These are phyloP conservation scores for Leccinum fallax DNA, from an alignment of 1,284 basidiomycete genomes.

Conservation along the genomic window DNA sequence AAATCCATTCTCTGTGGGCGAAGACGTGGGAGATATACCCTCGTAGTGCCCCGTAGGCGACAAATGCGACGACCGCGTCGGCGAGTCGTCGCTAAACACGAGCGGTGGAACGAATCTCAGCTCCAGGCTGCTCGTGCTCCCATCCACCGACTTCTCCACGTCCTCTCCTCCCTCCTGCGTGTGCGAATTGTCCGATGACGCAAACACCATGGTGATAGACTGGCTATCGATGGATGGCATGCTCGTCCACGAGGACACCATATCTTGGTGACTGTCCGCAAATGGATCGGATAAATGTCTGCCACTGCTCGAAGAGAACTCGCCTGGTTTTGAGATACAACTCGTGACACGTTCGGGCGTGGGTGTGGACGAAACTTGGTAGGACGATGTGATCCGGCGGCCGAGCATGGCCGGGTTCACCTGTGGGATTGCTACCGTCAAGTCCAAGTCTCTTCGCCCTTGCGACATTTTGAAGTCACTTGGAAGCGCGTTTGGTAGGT, in stretches of 20 bases:
- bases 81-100: background rate
- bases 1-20: background rate
- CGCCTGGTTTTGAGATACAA: constrained; percentile 3
- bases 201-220: background rate
- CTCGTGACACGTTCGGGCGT: background rate
- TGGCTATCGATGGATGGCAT: constrained; percentile 10
- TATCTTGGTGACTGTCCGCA: constrained; percentile 8
- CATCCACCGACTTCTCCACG: background rate
- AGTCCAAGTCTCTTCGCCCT: background rate
- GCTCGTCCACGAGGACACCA: constrained; percentile 17
- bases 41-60: constrained; percentile 24
- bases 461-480: background rate
- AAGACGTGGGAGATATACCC: constrained; percentile 1
- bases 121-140: constrained; percentile 19
- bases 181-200: background rate
- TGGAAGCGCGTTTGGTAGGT: background rate
- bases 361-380: background rate
- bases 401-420: background rate
- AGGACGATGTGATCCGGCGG: constrained; percentile 2
- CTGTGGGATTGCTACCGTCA: constrained; percentile 1
- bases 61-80: constrained; percentile 1
- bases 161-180: background rate
- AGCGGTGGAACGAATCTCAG: constrained; percentile 19
- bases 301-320: constrained; percentile 16
- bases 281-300: constrained; percentile 20